Conservation (phyloP, 441 rosid genomes). For the Brassica hybrid region DNA sequence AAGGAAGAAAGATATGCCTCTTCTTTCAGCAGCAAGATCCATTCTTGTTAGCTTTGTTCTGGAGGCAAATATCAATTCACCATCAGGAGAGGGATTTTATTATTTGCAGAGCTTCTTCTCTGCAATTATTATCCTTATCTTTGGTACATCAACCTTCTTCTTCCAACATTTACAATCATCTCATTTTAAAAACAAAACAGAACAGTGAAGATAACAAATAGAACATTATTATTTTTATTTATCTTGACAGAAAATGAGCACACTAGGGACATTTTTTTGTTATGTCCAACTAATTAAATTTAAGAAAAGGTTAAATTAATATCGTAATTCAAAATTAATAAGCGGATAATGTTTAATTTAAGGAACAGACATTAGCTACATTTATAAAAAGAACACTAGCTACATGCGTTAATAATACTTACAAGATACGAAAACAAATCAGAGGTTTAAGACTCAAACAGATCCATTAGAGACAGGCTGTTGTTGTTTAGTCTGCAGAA, state of each 20-base stretch:
- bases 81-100: constrained; percentile 13
- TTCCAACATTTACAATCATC: neutral
- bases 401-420: neutral
- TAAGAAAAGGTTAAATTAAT: neutral
- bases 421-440: neutral
- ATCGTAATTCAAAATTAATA: neutral
- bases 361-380: too few species aligned
- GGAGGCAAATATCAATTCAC: constrained; percentile 36
- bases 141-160: constrained; percentile 29
- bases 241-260: too few species aligned
- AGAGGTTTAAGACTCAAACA: neutral
- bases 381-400: neutral
- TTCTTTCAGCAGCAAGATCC: constrained; percentile 44
- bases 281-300: neutral
- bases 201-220: too few species aligned
- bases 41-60: constrained; percentile 47
- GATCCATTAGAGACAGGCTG: constrained; percentile 20
- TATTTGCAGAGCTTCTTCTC: constrained; percentile 15
- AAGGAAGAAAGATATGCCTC: constrained; percentile 34
- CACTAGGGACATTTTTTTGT: too few species aligned
- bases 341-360: neutral
- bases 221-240: too few species aligned
- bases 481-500: constrained; percentile 37
- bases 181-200: too few species aligned
- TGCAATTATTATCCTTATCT: constrained; percentile 9